Conservation (phyloP, 2,329 filamentous ascomycete genomes). For the Fonsecaea multimorphosa region DNA sequence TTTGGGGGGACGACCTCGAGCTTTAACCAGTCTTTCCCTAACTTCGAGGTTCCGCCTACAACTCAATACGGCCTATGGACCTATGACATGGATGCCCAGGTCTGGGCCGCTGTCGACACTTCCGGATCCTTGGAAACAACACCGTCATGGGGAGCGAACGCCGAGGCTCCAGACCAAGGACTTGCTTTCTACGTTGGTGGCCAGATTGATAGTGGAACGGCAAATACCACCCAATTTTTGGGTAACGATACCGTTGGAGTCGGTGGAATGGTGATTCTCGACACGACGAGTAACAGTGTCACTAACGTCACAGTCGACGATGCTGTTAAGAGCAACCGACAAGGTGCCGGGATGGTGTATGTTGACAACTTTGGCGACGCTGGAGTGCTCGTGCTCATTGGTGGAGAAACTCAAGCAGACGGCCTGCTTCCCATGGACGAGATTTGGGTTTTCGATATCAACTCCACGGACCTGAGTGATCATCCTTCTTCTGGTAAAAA, state of each 20-base stretch:
- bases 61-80: conserved; percentile 44
- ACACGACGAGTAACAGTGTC: conserved; percentile 45
- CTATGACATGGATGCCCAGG: conserved; percentile 37
- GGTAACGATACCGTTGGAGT: conserved; percentile 39
- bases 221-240: conserved; percentile 34
- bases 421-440: conserved; percentile 44
- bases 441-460: conserved; percentile 52
- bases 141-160: conserved; percentile 47
- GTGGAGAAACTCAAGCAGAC: conserved; percentile 43
- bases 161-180: conserved; percentile 47
- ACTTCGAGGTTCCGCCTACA: conserved; percentile 40
- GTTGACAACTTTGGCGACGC: conserved; percentile 45
- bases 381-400: conserved; percentile 50
- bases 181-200: conserved; percentile 51
- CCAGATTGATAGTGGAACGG: conserved; percentile 47
- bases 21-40: conserved; percentile 43
- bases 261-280: conserved; percentile 50
- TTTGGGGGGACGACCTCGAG: conserved; percentile 45
- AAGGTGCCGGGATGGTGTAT: conserved; percentile 49
- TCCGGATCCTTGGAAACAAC: conserved; percentile 36
- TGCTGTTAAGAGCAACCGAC: conserved; percentile 44
- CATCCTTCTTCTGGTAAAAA: conserved; percentile 40
- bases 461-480: conserved; percentile 40
- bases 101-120: conserved; percentile 42
- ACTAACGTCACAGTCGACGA: conserved; percentile 48